phyloP scores from a whole-genome alignment of 208 protist genomes.

The Leishmania tarentolae region DNA sequence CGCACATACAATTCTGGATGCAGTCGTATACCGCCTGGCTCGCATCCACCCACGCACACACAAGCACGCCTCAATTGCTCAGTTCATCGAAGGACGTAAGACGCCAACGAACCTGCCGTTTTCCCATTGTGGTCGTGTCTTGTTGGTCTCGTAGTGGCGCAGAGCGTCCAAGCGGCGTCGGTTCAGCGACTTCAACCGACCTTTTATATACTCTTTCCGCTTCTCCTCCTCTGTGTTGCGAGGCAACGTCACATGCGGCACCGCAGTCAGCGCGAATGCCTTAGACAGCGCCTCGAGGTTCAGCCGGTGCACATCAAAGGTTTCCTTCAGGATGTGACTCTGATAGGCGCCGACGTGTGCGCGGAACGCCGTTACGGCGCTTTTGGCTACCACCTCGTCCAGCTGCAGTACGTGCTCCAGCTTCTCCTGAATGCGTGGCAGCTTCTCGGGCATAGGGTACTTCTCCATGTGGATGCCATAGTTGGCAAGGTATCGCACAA shows the following conservation, averaged over 20 bases:
- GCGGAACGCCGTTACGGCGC: slow-evolving; percentile 90
- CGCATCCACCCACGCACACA: too few relatives aligned
- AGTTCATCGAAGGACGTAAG: slow-evolving; percentile 28
- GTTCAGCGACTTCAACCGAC: slow-evolving; percentile 89
- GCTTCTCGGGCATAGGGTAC: slow-evolving; percentile 68
- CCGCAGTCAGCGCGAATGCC: slow-evolving; percentile 91
- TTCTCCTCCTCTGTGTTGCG: slow-evolving; percentile 62
- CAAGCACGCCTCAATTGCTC: background rate
- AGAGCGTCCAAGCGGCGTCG: slow-evolving; percentile 58
- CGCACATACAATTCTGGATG: background rate
- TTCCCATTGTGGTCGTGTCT: slow-evolving; percentile 85
- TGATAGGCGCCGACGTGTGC: slow-evolving; percentile 94
- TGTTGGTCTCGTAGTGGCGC: slow-evolving; percentile 78
- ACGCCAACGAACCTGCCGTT: slow-evolving; percentile 80
- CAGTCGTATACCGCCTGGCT: background rate
- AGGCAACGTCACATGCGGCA: slow-evolving; percentile 82
- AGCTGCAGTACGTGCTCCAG: slow-evolving; percentile 89
- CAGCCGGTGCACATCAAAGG: slow-evolving; percentile 92
- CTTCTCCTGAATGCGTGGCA: slow-evolving; percentile 84
- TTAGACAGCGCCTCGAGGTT: slow-evolving; percentile 92
- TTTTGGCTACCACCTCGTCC: slow-evolving; percentile 87
- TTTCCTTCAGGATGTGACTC: slow-evolving; percentile 92
- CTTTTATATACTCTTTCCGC: slow-evolving; percentile 88
- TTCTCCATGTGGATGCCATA: slow-evolving; percentile 82
- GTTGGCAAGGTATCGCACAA: slow-evolving; percentile 86